Conservation (phyloP, 2,329 filamentous ascomycete genomes). For the Colletotrichum zoysiae region DNA sequence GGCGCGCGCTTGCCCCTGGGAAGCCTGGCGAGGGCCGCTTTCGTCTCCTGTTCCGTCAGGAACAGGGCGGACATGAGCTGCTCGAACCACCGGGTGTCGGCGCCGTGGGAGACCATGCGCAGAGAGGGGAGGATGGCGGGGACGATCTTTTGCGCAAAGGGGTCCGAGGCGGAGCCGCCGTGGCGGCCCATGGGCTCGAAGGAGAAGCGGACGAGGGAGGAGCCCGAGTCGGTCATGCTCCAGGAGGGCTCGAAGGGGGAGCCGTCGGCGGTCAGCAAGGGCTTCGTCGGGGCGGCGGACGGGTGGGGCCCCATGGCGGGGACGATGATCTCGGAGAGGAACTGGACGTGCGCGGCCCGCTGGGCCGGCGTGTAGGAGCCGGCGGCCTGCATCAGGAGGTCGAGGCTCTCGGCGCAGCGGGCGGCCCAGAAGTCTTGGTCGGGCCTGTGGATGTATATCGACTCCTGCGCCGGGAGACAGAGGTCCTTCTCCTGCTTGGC, state of each 20-base stretch:
- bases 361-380: constrained; percentile 40
- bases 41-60: constrained; percentile 41
- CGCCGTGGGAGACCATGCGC: constrained; percentile 24
- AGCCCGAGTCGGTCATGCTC: constrained; percentile 41
- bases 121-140: constrained; percentile 37
- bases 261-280: constrained; percentile 37
- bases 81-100: constrained; percentile 44
- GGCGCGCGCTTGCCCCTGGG: constrained; percentile 43
- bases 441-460: constrained; percentile 34
- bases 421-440: constrained; percentile 40
- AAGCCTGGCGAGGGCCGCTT: constrained; percentile 34
- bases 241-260: constrained; percentile 41
- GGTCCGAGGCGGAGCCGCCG: constrained; percentile 33
- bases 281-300: constrained; percentile 30
- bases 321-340: constrained; percentile 40
- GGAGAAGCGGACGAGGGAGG: constrained; percentile 39
- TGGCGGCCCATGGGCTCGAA: constrained; percentile 42
- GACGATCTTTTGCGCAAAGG: constrained; percentile 41
- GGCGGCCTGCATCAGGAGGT: constrained; percentile 37
- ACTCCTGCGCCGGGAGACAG: constrained; percentile 32
- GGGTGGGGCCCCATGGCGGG: constrained; percentile 39
- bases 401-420: constrained; percentile 38
- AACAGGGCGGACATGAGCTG: constrained; percentile 44
- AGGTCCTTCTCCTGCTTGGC: constrained; percentile 37
- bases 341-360: constrained; percentile 30